Evolutionary conservation across 345 rosid species (phyloP).

Genomic region (Turnera subulata): DNA sequence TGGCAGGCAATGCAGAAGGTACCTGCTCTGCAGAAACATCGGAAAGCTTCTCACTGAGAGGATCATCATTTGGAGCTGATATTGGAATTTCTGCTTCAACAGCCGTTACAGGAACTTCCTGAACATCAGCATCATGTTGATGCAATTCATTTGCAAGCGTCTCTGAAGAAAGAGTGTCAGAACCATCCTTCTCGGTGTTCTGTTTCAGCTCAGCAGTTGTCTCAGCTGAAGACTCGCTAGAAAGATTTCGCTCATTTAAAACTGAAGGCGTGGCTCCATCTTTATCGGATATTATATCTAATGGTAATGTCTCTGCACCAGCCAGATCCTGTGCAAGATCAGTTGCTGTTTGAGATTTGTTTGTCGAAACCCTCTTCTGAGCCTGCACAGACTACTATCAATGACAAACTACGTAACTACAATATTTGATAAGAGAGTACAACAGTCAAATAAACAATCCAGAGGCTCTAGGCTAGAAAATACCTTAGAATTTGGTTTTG

Average conservation of each 20-base stretch:
- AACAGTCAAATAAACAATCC: slow-evolving; percentile 5
- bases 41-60: slow-evolving; percentile 41
- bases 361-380: slow-evolving; percentile 37
- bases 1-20: slow-evolving; percentile 35
- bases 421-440: not conserved
- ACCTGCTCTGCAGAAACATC: slow-evolving; percentile 35
- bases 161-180: slow-evolving; percentile 29
- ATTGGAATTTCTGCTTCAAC: slow-evolving; percentile 22
- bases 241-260: slow-evolving; percentile 40
- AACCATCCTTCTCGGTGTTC: slow-evolving; percentile 30
- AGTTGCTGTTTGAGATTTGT: slow-evolving; percentile 34
- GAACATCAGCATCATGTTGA: slow-evolving; percentile 34
- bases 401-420: slow-evolving; percentile 10
- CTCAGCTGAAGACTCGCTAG: slow-evolving; percentile 23
- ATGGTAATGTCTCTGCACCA: slow-evolving; percentile 28
- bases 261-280: slow-evolving; percentile 25
- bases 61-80: slow-evolving; percentile 37
- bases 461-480: slow-evolving; percentile 8
- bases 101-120: slow-evolving; percentile 33
- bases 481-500: slow-evolving; percentile 67
- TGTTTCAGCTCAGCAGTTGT: slow-evolving; percentile 25
- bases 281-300: slow-evolving; percentile 33
- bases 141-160: slow-evolving; percentile 25
- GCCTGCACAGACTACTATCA: slow-evolving; percentile 40
- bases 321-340: slow-evolving; percentile 34